These are phyloP conservation scores for Solanum raphanifolium DNA, from an alignment of 257 asterid species.

Conservation along the genomic window DNA sequence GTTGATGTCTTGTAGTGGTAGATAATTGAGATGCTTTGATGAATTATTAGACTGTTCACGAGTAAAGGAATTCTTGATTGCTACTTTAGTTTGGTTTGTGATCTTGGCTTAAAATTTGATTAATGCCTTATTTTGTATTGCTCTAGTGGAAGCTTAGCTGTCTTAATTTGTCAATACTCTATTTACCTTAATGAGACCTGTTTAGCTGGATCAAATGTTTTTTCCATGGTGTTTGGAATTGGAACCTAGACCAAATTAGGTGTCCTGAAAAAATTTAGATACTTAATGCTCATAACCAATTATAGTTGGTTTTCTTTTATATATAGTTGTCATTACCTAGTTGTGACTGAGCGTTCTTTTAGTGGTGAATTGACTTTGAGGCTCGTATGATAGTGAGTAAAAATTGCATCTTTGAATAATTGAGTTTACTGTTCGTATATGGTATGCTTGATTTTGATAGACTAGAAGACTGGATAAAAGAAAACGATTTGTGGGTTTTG, in stretches of 20 bases:
- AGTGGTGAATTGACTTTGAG: background rate
- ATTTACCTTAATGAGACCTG: background rate
- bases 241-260: background rate
- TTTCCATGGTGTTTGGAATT: background rate
- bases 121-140: background rate
- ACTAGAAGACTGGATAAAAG: background rate
- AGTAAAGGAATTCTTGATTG: background rate
- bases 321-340: background rate
- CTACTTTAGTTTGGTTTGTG: background rate
- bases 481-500: background rate
- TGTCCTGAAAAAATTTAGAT: background rate
- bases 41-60: background rate
- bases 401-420: background rate
- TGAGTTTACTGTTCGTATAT: background rate
- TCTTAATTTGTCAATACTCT: background rate
- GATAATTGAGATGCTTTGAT: background rate
- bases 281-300: background rate
- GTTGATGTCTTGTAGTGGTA: background rate
- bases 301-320: background rate
- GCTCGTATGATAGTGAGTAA: background rate
- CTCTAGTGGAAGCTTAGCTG: conserved; percentile 11
- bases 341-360: background rate
- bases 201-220: background rate
- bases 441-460: background rate
- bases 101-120: background rate